Evolutionary conservation across 2,329 filamentous ascomycete species (phyloP).

Genomic region (Colletotrichum phormii): DNA sequence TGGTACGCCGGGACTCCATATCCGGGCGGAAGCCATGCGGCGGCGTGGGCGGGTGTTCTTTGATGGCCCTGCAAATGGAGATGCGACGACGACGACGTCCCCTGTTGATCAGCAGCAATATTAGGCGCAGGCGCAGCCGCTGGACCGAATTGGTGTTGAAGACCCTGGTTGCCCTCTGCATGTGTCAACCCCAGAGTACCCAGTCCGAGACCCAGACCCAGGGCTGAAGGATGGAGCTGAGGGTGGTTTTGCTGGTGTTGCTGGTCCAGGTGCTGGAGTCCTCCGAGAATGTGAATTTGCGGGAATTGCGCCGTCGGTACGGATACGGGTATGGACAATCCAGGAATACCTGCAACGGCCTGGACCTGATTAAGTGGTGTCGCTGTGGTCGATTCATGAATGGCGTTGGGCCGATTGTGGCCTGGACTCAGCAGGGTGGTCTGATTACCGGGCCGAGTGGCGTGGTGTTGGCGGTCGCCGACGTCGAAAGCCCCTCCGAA

Average conservation of each 20-base stretch:
- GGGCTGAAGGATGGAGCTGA: conserved; percentile 21
- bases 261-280: neutral
- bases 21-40: conserved; percentile 28
- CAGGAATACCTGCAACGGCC: conserved; percentile 9
- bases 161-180: conserved; percentile 23
- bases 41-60: neutral
- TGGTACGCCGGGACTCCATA: conserved; percentile 23
- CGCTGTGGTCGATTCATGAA: conserved; percentile 7
- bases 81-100: neutral
- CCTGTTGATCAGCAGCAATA: conserved; percentile 26
- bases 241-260: conserved; percentile 11
- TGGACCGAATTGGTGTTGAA: conserved; percentile 10
- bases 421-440: conserved; percentile 21
- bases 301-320: conserved; percentile 11
- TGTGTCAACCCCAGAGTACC: conserved; percentile 12
- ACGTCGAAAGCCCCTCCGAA: conserved; percentile 30
- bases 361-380: neutral
- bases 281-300: neutral
- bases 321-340: neutral
- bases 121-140: neutral
- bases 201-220: neutral
- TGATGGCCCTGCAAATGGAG: conserved; percentile 26
- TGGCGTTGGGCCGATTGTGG: conserved; percentile 16
- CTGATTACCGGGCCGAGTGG: conserved; percentile 33
- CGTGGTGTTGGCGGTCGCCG: conserved; percentile 32